phyloP scores from a whole-genome alignment of 352 stramenopile species.

The Plasmopara halstedii region DNA sequence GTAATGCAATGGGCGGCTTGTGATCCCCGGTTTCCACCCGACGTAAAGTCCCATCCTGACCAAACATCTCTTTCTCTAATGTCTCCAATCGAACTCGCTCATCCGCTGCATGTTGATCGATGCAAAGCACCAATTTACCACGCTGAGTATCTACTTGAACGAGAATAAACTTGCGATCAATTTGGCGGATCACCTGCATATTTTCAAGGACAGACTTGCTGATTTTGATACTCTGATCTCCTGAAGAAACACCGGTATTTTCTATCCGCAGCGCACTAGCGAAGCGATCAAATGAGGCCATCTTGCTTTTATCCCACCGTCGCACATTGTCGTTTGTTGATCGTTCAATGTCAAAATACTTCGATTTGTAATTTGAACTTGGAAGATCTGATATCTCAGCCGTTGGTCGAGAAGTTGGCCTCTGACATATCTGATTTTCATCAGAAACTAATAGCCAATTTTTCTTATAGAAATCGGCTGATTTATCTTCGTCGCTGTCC shows the following conservation, averaged over 20 bases:
- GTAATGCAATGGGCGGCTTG: constrained; percentile 37
- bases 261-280: constrained; percentile 24
- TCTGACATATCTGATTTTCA: background rate
- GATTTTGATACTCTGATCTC: constrained; percentile 39
- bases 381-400: background rate
- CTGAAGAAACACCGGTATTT: constrained; percentile 18
- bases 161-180: constrained; percentile 90
- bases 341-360: constrained; percentile 11
- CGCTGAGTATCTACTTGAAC: constrained; percentile 26
- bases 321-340: constrained; percentile 2
- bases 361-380: constrained; percentile 3
- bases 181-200: constrained; percentile 76
- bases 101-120: constrained; percentile 90
- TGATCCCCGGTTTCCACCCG: constrained; percentile 52
- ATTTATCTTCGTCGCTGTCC: background rate
- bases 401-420: background rate
- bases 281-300: constrained; percentile 4
- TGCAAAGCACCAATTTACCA: constrained; percentile 51
- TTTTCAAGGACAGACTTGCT: constrained; percentile 54
- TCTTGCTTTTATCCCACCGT: background rate
- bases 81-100: constrained; percentile 83
- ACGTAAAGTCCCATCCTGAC: constrained; percentile 32
- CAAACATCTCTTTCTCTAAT: constrained; percentile 68
- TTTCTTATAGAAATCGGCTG: background rate
- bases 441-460: background rate